A percentile compares a stretch with the other conserved stretches of the same genome.
Evolutionary conservation across 352 stramenopile species (phyloP).

Genomic region (Pythium oligandrum): DNA sequence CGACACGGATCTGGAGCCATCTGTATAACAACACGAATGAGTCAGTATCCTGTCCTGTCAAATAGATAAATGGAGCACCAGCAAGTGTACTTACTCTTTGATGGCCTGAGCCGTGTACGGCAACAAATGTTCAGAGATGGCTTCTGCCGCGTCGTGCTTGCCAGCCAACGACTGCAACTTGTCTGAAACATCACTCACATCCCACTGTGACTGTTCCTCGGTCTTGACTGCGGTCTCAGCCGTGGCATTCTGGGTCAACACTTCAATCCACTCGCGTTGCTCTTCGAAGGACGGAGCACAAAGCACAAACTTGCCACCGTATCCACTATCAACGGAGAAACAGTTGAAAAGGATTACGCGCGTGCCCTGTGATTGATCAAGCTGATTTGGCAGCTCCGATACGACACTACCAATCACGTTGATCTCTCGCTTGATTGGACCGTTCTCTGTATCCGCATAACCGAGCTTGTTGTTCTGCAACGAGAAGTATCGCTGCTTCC

Average conservation of each 20-base stretch:
- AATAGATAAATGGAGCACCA: no score
- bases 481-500: constrained; percentile 85
- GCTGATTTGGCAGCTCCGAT: constrained; percentile 80
- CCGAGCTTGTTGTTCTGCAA: constrained; percentile 86
- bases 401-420: constrained; percentile 80
- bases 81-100: constrained; percentile 69
- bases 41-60: no score
- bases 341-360: constrained; percentile 85
- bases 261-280: constrained; percentile 86
- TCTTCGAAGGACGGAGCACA: constrained; percentile 84
- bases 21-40: constrained; percentile 21
- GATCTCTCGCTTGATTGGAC: constrained; percentile 84
- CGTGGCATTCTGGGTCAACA: constrained; percentile 79
- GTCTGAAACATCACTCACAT: constrained; percentile 66
- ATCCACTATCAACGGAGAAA: constrained; percentile 80
- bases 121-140: constrained; percentile 61
- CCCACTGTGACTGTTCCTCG: constrained; percentile 69
- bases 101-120: constrained; percentile 79
- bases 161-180: constrained; percentile 78
- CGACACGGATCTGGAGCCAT: constrained; percentile 83
- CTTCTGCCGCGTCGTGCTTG: constrained; percentile 64
- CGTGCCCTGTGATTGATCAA: constrained; percentile 83
- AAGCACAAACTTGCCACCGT: constrained; percentile 68
- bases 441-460: constrained; percentile 75
- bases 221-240: constrained; percentile 76